Evolutionary conservation across 768 basidiomycete species (phyloP).

Genomic region (Lenzites betulinus): DNA sequence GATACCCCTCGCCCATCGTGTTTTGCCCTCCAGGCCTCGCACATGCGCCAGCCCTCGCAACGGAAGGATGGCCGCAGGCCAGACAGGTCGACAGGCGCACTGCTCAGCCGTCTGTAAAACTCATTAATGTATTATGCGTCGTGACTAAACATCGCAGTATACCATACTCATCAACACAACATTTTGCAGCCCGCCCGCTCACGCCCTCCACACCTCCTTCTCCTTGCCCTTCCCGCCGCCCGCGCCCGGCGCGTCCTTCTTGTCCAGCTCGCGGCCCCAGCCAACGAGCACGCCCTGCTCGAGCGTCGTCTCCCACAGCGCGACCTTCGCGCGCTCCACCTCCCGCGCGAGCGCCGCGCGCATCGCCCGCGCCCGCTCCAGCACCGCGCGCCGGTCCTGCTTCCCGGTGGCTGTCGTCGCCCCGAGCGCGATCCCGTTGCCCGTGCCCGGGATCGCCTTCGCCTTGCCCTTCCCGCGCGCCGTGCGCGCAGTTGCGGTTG

Average conservation of each 20-base stretch:
- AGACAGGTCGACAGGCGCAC: too few relatives aligned
- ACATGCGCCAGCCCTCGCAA: not conserved
- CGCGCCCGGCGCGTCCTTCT: not conserved
- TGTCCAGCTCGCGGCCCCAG: conserved; percentile 19
- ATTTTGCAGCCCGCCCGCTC: not conserved
- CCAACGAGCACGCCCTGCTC: conserved; percentile 60
- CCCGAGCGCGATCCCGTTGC: conserved; percentile 9
- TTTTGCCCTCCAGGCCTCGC: too few relatives aligned
- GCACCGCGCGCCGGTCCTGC: conserved; percentile 43
- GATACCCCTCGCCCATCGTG: not conserved
- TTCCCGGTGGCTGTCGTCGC: conserved; percentile 4
- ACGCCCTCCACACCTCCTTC: not conserved
- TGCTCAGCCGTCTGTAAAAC: not conserved
- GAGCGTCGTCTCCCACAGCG: conserved; percentile 73
- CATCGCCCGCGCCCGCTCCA: conserved; percentile 56
- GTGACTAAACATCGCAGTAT: too few relatives aligned
- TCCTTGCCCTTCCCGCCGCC: not conserved
- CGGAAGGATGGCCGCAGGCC: too few relatives aligned
- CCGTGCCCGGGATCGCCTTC: conserved; percentile 23
- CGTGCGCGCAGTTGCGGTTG: not conserved
- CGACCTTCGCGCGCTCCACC: conserved; percentile 60
- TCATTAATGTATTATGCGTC: conserved; percentile 1
- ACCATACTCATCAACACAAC: not conserved
- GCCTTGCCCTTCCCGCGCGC: conserved; percentile 19
- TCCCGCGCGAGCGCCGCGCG: conserved; percentile 53